Evolutionary conservation across 2,329 filamentous ascomycete species (phyloP).

Genomic region (Trichoderma sp.): DNA sequence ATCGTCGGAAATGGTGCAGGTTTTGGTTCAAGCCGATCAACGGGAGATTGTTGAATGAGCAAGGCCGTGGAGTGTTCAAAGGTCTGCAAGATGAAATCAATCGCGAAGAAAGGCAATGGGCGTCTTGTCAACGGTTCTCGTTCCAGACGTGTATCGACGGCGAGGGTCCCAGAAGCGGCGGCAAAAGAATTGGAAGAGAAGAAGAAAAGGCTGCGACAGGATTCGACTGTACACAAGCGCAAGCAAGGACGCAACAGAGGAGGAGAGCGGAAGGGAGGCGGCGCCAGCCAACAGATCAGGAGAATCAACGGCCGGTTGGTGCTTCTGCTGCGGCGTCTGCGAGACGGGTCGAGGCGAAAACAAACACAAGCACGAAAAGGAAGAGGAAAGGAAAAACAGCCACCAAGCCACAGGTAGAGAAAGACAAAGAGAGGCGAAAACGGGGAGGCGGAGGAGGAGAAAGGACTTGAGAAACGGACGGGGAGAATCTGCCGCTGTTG

Average conservation of each 20-base stretch:
- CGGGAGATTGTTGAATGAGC: background rate
- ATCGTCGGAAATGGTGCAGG: constrained; percentile 16
- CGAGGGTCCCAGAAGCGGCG: constrained; percentile 38
- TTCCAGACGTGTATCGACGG: constrained; percentile 38
- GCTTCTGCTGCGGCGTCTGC: constrained; percentile 26
- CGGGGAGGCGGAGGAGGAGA: constrained; percentile 28
- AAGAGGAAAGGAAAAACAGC: constrained; percentile 9
- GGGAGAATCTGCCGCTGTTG: background rate
- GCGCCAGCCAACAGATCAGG: constrained; percentile 19
- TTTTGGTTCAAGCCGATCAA: constrained; percentile 16
- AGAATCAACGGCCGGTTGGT: constrained; percentile 10
- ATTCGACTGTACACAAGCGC: constrained; percentile 23
- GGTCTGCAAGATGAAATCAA: constrained; percentile 18
- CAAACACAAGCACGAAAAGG: constrained; percentile 31
- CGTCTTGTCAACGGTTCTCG: constrained; percentile 37
- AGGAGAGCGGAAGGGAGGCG: constrained; percentile 1
- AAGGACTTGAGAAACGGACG: constrained; percentile 21
- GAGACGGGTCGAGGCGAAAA: constrained; percentile 21
- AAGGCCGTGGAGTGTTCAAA: constrained; percentile 4
- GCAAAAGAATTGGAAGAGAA: constrained; percentile 10
- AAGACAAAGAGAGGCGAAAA: constrained; percentile 25
- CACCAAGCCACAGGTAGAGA: constrained; percentile 26
- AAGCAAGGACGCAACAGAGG: constrained; percentile 25
- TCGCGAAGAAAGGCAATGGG: constrained; percentile 30
- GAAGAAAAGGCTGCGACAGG: constrained; percentile 13